Evolutionary conservation across 1,139 yeast genomes (phyloP).

Genomic region (Yamadazyma siamensis): DNA sequence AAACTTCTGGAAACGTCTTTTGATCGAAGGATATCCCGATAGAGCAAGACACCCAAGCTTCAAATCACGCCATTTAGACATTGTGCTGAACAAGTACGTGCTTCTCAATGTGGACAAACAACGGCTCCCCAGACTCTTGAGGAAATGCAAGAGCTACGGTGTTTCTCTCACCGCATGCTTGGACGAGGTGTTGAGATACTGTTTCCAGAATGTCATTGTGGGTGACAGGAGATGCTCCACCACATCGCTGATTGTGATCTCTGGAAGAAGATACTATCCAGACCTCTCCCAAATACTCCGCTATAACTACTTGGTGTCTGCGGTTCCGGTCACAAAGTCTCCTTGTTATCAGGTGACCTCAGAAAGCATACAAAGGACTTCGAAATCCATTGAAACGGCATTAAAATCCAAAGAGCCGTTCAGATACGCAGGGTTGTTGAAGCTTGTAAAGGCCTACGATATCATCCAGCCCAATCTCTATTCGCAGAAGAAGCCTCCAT

Average conservation of each 20-base stretch:
- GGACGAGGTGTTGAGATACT: conserved; percentile 6
- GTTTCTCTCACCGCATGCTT: neutral
- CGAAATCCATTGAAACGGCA: conserved; percentile 8
- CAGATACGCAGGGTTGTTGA: conserved; percentile 18
- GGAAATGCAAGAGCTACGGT: neutral
- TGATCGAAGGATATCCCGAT: neutral
- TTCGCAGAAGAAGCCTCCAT: conserved; percentile 8
- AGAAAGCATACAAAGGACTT: conserved; percentile 2
- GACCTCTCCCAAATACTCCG: conserved; percentile 9
- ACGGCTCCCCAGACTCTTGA: neutral
- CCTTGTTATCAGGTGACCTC: neutral
- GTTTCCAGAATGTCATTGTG: conserved; percentile 22
- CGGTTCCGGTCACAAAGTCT: neutral
- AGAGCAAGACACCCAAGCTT: neutral
- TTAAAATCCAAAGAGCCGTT: conserved; percentile 16
- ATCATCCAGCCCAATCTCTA: conserved; percentile 9
- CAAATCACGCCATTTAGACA: neutral
- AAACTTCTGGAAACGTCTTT: neutral
- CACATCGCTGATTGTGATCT: conserved; percentile 15
- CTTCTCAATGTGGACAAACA: neutral
- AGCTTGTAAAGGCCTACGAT: conserved; percentile 13
- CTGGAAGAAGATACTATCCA: conserved; percentile 26
- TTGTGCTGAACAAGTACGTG: neutral
- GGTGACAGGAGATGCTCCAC: conserved; percentile 1
- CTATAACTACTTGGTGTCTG: conserved; percentile 19